Percentiles rank a stretch among this genome's conserved stretches.
These are phyloP conservation scores for Candida fluviatilis DNA, from an alignment of 805 yeast species.

Conservation along the genomic window DNA sequence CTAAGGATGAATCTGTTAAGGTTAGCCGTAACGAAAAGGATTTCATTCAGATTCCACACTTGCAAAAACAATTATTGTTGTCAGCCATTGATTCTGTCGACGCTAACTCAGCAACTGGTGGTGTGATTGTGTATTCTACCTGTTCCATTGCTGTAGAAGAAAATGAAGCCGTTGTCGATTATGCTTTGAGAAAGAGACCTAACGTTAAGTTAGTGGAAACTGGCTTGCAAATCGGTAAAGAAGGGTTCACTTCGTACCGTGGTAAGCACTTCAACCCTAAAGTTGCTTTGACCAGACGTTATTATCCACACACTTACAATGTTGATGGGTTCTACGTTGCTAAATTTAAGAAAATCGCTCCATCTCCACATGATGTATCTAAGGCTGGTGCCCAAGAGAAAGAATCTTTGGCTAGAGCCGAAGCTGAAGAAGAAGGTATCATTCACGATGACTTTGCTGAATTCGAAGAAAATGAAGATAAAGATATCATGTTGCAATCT, in stretches of 20 bases:
- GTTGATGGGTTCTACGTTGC: constrained; percentile 99
- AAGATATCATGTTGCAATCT: constrained; percentile 63
- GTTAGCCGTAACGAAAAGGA: constrained; percentile 93
- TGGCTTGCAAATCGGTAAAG: constrained; percentile 89
- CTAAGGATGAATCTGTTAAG: constrained; percentile 94
- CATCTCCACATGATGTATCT: constrained; percentile 79
- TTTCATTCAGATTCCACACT: constrained; percentile 92
- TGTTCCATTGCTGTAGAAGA: constrained; percentile 98
- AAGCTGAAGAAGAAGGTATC: constrained; percentile 75
- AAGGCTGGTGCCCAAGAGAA: constrained; percentile 88
- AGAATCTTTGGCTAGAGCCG: constrained; percentile 76
- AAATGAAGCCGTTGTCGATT: constrained; percentile 97
- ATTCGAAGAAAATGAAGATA: constrained; percentile 75
- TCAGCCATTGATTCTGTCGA: constrained; percentile 98
- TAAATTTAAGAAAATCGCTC: constrained; percentile 84
- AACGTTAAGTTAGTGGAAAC: constrained; percentile 92
- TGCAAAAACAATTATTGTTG: constrained; percentile 88
- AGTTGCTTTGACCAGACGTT: constrained; percentile 81
- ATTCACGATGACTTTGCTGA: constrained; percentile 83
- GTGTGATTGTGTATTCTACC: constrained; percentile 92
- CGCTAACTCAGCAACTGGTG: constrained; percentile 88
- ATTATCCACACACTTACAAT: constrained; percentile 97
- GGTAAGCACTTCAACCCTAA: constrained; percentile 86
- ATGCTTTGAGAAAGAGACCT: constrained; percentile 93
- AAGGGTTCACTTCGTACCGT: constrained; percentile 89